phyloP scores from a whole-genome alignment of 306 rosid species.

The Quercus cerris region DNA sequence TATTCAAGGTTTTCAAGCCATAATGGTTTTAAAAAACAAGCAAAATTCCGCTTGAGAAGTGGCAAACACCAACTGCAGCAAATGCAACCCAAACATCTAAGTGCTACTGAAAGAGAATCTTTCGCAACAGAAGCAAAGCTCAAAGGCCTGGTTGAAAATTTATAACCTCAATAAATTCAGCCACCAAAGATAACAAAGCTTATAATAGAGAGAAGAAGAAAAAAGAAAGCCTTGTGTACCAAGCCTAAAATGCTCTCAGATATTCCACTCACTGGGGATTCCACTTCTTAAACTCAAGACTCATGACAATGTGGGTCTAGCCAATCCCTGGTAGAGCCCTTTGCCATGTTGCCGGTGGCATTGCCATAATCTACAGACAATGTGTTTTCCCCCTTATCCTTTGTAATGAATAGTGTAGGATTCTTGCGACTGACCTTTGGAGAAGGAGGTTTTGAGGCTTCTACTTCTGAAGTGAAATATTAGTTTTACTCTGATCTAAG shows the following conservation, averaged over 20 bases:
- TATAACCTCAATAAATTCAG: constrained; percentile 19
- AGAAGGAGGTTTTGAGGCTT: constrained; percentile 56
- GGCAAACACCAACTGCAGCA: background rate
- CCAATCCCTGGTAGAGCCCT: constrained; percentile 73
- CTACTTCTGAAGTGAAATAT: constrained; percentile 41
- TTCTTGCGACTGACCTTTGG: constrained; percentile 48
- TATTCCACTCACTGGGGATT: constrained; percentile 26
- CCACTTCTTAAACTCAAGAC: constrained; percentile 73
- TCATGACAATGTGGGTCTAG: constrained; percentile 96
- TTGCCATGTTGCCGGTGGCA: constrained; percentile 35
- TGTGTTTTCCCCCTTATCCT: constrained; percentile 69
- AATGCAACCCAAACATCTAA: too few species aligned
- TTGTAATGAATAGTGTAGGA: constrained; percentile 2
- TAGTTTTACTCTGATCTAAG: constrained; percentile 34
- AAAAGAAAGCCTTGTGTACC: background rate
- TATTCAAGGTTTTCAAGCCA: too few species aligned
- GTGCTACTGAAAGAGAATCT: background rate
- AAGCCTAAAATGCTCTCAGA: background rate
- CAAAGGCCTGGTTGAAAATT: constrained; percentile 10
- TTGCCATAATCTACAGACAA: constrained; percentile 85
- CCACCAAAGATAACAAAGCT: constrained; percentile 12
- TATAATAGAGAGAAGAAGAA: too few species aligned
- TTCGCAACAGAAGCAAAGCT: background rate
- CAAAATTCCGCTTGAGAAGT: background rate
- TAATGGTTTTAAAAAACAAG: too few species aligned